phyloP scores from a whole-genome alignment of 306 rosid genomes.

The Pachyrhizus erosus region DNA sequence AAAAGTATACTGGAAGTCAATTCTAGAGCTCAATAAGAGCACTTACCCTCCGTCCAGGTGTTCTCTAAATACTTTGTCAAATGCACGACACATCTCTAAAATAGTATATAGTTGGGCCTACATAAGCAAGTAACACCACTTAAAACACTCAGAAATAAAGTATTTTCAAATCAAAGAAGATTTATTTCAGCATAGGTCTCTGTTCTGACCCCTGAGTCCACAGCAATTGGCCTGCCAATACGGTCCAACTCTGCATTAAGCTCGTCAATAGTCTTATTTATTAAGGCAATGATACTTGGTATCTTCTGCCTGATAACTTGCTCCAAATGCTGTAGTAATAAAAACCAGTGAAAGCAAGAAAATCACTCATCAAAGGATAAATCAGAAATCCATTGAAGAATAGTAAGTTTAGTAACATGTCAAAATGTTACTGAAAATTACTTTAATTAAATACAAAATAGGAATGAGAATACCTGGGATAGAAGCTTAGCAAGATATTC shows the following conservation, averaged over 20 bases:
- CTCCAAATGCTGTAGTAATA: slow-evolving; percentile 85
- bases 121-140: slow-evolving; percentile 40
- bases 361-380: slow-evolving; percentile 18
- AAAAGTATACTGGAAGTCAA: slow-evolving; percentile 25
- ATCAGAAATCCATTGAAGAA: slow-evolving; percentile 29
- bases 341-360: slow-evolving; percentile 39
- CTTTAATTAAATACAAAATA: slow-evolving; percentile 17
- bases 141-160: not conserved
- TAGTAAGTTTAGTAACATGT: slow-evolving; percentile 3
- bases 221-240: slow-evolving; percentile 96
- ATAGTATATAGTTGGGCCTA: slow-evolving; percentile 97
- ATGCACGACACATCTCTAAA: slow-evolving; percentile 97
- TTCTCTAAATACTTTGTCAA: slow-evolving; percentile 96
- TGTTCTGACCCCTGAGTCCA: slow-evolving; percentile 90
- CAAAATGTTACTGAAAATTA: slow-evolving; percentile 17
- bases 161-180: slow-evolving; percentile 36
- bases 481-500: slow-evolving; percentile 98
- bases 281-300: slow-evolving; percentile 93
- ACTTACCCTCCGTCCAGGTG: slow-evolving; percentile 99
- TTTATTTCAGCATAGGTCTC: slow-evolving; percentile 23
- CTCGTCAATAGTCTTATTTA: slow-evolving; percentile 92
- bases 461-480: slow-evolving; percentile 69
- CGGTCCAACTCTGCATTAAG: slow-evolving; percentile 95
- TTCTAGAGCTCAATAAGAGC: slow-evolving; percentile 25
- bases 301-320: slow-evolving; percentile 95